Conservation (phyloP, 305 asterid genomes). For the Fraxinus floribunda region DNA sequence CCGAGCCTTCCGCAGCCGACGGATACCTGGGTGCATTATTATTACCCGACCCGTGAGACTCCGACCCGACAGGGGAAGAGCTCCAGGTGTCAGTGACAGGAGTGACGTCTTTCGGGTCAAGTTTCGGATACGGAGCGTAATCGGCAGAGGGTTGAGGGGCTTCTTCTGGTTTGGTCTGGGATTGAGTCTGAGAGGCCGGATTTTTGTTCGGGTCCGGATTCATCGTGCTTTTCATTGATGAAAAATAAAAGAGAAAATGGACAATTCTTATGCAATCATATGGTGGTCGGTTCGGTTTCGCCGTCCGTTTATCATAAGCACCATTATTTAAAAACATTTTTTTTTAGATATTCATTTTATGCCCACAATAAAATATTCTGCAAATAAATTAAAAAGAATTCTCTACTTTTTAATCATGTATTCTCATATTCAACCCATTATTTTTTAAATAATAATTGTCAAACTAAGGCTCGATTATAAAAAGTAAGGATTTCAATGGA, state of each 20-base stretch:
- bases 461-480: too few species aligned
- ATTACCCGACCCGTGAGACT: slow-evolving; percentile 14
- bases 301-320: too few species aligned
- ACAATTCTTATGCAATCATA: background rate
- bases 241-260: background rate
- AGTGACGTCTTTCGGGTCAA: slow-evolving; percentile 62
- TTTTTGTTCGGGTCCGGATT: slow-evolving; percentile 25
- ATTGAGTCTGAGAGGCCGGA: slow-evolving; percentile 23
- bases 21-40: slow-evolving; percentile 25
- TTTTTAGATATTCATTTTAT: too few species aligned
- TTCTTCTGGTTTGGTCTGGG: slow-evolving; percentile 22
- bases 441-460: too few species aligned
- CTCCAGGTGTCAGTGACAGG: slow-evolving; percentile 65
- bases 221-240: slow-evolving; percentile 4
- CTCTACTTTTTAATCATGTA: too few species aligned
- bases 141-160: slow-evolving; percentile 35
- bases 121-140: slow-evolving; percentile 81
- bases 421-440: too few species aligned
- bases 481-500: too few species aligned
- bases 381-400: too few species aligned
- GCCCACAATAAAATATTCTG: too few species aligned
- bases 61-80: slow-evolving; percentile 36
- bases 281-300: background rate
- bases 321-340: too few species aligned
- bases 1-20: slow-evolving; percentile 26